phyloP scores from a whole-genome alignment of 345 rosid genomes.

The Hibiscus syriacus region DNA sequence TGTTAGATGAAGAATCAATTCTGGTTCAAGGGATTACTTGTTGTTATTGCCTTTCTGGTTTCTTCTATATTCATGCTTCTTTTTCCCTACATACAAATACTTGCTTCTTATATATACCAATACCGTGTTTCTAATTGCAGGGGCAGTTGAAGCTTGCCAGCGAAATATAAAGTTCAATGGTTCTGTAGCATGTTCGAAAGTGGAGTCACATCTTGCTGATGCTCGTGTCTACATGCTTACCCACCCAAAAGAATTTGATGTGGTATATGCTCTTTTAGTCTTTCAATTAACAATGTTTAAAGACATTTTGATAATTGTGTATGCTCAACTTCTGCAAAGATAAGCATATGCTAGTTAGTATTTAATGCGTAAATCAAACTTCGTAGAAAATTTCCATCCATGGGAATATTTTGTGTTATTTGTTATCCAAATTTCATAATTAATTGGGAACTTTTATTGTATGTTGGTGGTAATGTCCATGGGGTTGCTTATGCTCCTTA shows the following conservation, averaged over 20 bases:
- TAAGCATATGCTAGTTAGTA: neutral
- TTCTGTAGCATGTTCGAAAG: conserved; percentile 70
- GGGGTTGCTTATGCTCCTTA: neutral
- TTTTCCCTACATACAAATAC: neutral
- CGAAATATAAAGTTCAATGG: conserved; percentile 95
- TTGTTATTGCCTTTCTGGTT: neutral
- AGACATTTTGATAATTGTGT: neutral
- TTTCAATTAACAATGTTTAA: neutral
- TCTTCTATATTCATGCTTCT: neutral
- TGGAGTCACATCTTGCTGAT: conserved; percentile 92
- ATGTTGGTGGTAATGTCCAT: neutral
- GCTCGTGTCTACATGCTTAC: conserved; percentile 94
- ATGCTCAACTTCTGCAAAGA: neutral
- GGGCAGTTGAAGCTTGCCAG: conserved; percentile 85
- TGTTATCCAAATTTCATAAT: neutral
- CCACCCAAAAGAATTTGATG: conserved; percentile 91
- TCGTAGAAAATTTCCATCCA: neutral
- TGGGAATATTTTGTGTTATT: neutral
- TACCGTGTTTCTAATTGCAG: conserved; percentile 24
- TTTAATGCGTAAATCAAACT: neutral
- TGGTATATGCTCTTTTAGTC: conserved; percentile 37
- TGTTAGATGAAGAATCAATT: neutral
- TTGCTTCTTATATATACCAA: neutral
- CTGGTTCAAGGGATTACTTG: neutral
- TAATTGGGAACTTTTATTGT: neutral